phyloP scores from a whole-genome alignment of 495 filamentous ascomycete genomes.

The Margaritispora aquatica region DNA sequence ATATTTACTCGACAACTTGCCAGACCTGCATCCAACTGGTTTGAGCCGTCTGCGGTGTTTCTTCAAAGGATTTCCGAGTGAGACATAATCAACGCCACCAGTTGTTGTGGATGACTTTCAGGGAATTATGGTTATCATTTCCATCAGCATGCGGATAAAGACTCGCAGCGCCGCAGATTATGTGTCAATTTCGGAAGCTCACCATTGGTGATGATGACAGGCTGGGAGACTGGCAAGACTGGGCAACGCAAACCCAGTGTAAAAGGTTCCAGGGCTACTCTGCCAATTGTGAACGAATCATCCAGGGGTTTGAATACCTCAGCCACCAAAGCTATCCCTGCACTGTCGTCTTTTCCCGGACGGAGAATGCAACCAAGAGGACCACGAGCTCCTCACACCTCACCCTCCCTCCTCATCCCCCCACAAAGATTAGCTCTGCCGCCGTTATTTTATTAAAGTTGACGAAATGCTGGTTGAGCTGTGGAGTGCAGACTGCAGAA shows the following conservation, averaged over 20 bases:
- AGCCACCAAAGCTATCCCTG: not conserved
- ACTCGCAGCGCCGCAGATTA: not conserved
- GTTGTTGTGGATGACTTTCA: not conserved
- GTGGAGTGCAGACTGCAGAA: no score
- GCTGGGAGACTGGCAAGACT: not conserved
- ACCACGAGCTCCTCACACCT: no score
- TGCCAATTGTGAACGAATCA: not conserved
- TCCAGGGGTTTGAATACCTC: not conserved
- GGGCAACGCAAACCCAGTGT: no score
- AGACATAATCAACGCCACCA: not conserved
- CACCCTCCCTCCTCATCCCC: no score
- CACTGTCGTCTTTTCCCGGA: not conserved
- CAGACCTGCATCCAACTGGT: no score
- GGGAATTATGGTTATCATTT: no score
- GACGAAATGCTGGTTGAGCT: no score
- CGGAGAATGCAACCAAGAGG: not conserved
- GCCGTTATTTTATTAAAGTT: not conserved
- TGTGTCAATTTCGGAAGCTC: not conserved
- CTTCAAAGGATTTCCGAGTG: not conserved
- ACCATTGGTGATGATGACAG: not conserved
- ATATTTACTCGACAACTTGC: no score
- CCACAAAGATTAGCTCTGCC: not conserved
- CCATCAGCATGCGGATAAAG: not conserved
- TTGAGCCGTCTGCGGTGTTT: not conserved
- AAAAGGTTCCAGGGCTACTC: not conserved